Conservation (phyloP, 345 rosid species). For the Citrus australasica region DNA sequence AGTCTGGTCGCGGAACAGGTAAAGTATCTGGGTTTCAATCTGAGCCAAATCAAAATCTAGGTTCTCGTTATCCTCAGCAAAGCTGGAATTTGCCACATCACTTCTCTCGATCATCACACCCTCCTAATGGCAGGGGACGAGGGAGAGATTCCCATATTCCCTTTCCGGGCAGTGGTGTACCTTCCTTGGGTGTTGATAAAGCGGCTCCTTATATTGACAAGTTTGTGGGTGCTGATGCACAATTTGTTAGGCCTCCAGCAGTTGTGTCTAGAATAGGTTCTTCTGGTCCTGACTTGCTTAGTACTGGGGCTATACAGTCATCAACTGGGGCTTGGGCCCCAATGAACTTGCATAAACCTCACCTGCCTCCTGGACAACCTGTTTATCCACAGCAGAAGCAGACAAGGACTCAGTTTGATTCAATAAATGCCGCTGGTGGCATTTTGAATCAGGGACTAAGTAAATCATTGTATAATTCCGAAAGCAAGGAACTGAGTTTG, state of each 20-base stretch:
- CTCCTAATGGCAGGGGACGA: slow-evolving; percentile 37
- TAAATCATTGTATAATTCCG: slow-evolving; percentile 38
- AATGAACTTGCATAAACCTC: slow-evolving; percentile 51
- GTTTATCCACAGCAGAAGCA: slow-evolving; percentile 42
- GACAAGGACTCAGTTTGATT: slow-evolving; percentile 39
- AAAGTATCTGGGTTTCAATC: slow-evolving; percentile 28
- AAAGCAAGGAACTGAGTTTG: slow-evolving; percentile 35
- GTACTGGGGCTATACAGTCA: slow-evolving; percentile 30
- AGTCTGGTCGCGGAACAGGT: slow-evolving; percentile 40
- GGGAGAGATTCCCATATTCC: slow-evolving; percentile 43
- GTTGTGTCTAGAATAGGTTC: slow-evolving; percentile 38
- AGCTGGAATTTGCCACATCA: slow-evolving; percentile 39
- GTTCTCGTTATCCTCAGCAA: slow-evolving; percentile 40
- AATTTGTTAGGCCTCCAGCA: slow-evolving; percentile 34
- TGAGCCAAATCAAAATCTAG: slow-evolving; percentile 28
- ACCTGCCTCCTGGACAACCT: slow-evolving; percentile 40
- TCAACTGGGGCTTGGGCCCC: slow-evolving; percentile 53
- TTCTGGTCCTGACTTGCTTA: slow-evolving; percentile 38
- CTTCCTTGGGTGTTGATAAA: slow-evolving; percentile 41
- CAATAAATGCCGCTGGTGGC: slow-evolving; percentile 35
- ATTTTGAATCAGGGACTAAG: slow-evolving; percentile 43
- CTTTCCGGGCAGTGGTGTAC: slow-evolving; percentile 39
- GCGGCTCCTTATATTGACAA: slow-evolving; percentile 36
- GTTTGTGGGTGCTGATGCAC: slow-evolving; percentile 41
- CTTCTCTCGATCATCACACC: slow-evolving; percentile 41